Evolutionary conservation across 2,329 filamentous ascomycete species (phyloP), one percentile per base, ranked within the genome.

Genomic region (Cephalotrichum gorgonifer): DNA sequence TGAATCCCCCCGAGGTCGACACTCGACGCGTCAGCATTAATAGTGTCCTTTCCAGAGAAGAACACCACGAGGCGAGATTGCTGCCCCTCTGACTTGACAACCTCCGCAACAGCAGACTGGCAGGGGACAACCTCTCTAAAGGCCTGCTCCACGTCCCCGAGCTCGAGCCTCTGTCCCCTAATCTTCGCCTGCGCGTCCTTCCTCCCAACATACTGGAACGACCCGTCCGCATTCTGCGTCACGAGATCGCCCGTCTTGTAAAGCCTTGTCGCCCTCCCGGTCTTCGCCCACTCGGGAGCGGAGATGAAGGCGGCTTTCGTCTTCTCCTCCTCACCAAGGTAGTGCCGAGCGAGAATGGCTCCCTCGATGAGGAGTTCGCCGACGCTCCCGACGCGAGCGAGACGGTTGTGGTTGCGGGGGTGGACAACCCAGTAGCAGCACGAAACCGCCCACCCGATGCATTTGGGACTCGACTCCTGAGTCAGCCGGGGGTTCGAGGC

Each of bases 171-270:
- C 54, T 78, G 82, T 23, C 85, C 86, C 11, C 74, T 70, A 26
- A 86, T 64, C 62, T 87, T 86, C 50, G 83, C 75, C 60, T 83
- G 81, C n/a, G 74, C 75, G 56, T 86, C 83, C 54, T 80, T 82
- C 44, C 83, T 72, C 14, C 80, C 80, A 31, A 82, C 67, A 52
- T 78, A 81, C 7, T 73, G 61, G 31, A 83, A 70, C 4, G 69
- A 69, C 1, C 75, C 74, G 1, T 73, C 72, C 0, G 63, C 59
- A 38, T 75, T 68, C 49, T 80, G 78, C 23, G 66, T 67, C 1
- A 75, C 78, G 1, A 82, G 62, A 53, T 83, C 79, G 1, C 79
- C 79, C 0, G 79, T 81, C 55, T 75, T 77, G 57, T 82, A 83
- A 2, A 82, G 70, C 7, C 51, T n/a, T n/a, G 55, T 4, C 69